Percentiles rank a stretch among this genome's conserved stretches.
Evolutionary conservation across 163 green algal species (phyloP).

Genomic region (Picocystis sp.): DNA sequence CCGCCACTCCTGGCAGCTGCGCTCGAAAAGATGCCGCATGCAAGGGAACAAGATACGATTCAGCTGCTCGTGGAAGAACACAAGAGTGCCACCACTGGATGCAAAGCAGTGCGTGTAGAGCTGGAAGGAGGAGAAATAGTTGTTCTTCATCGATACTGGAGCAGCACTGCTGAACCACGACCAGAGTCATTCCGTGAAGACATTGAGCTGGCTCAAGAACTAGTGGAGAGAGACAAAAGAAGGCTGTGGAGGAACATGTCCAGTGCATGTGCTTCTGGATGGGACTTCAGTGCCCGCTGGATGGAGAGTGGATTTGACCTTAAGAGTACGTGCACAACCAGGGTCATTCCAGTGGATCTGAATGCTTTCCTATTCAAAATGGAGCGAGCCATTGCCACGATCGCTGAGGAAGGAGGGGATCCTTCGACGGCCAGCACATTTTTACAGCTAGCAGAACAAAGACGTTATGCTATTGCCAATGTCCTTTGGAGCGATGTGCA

Average conservation of each 20-base stretch:
- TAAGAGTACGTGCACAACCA: constrained; percentile 41
- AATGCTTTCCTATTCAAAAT: constrained; percentile 52
- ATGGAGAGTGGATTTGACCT: constrained; percentile 9
- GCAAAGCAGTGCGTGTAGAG: constrained; percentile 2
- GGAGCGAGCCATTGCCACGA: constrained; percentile 48
- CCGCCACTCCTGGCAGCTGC: constrained; percentile 11
- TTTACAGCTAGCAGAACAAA: constrained; percentile 4
- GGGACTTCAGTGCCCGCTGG: constrained; percentile 89
- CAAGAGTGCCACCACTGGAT: constrained; percentile 27
- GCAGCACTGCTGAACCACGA: constrained; percentile 45
- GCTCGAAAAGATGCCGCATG: background rate
- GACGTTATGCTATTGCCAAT: constrained; percentile 32
- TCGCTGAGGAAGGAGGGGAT: constrained; percentile 31
- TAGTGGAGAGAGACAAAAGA: background rate
- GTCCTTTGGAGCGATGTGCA: constrained; percentile 48
- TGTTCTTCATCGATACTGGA: constrained; percentile 60
- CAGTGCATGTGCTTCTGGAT: constrained; percentile 71
- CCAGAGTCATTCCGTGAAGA: constrained; percentile 77
- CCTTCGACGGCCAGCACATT: constrained; percentile 20
- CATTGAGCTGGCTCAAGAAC: background rate
- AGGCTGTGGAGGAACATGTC: constrained; percentile 50
- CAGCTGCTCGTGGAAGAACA: constrained; percentile 39
- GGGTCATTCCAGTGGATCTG: constrained; percentile 76
- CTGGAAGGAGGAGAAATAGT: constrained; percentile 14
- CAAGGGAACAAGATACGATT: constrained; percentile 12